Percentiles rank a stretch among this genome's conserved stretches.
Evolutionary conservation across 305 asterid genomes (phyloP).

Genomic region (Solanum hybrid): DNA sequence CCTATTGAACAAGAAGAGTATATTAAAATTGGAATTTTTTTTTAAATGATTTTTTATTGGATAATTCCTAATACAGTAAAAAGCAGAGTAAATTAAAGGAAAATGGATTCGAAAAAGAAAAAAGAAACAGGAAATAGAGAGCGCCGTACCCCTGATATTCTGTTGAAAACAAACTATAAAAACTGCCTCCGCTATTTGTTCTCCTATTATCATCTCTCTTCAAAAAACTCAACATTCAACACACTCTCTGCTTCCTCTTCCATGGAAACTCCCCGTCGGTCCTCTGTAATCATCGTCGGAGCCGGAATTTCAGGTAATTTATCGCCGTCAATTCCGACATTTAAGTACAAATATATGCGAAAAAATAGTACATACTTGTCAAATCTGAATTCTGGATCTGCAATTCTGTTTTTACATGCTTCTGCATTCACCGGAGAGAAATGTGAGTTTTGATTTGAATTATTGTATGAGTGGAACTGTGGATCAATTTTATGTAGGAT

Average conservation of each 20-base stretch:
- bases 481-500: slow-evolving; percentile 26
- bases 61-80: neutral
- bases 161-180: slow-evolving; percentile 19
- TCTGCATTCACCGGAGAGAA: neutral
- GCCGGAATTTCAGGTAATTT: slow-evolving; percentile 61
- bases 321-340: neutral
- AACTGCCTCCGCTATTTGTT: slow-evolving; percentile 46
- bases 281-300: slow-evolving; percentile 52
- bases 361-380: neutral
- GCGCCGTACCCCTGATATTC: neutral
- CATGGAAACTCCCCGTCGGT: slow-evolving; percentile 42
- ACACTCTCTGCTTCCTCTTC: neutral
- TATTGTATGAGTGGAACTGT: neutral
- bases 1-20: no score
- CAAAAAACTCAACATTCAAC: neutral
- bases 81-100: neutral
- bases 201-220: slow-evolving; percentile 9
- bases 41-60: neutral
- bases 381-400: neutral
- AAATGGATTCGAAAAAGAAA: neutral
- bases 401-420: neutral
- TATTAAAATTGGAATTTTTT: no score
- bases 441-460: neutral
- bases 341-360: neutral
- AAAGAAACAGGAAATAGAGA: neutral